Percentiles rank a stretch among this genome's conserved stretches.
phyloP scores from a whole-genome alignment of 2,329 filamentous ascomycete species.

The Tolypocladium inflatum region DNA sequence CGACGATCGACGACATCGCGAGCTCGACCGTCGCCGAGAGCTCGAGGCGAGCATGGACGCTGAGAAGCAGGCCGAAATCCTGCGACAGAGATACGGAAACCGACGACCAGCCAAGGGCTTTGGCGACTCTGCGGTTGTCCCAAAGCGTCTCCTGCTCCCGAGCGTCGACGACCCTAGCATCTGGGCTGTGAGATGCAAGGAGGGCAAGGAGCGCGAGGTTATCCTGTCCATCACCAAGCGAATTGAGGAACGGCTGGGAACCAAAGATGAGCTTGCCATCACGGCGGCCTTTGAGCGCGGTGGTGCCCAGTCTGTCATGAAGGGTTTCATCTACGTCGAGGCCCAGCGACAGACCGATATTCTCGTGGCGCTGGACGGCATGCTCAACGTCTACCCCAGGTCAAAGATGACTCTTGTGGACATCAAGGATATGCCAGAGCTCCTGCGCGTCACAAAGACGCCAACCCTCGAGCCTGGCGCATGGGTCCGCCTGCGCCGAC shows the following conservation, averaged over 20 bases:
- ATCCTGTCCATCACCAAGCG: slow-evolving; percentile 82
- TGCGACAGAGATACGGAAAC: slow-evolving; percentile 82
- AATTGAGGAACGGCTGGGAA: slow-evolving; percentile 68
- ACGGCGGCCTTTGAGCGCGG: slow-evolving; percentile 89
- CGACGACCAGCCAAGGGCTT: slow-evolving; percentile 55
- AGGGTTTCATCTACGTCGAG: slow-evolving; percentile 92
- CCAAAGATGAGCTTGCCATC: slow-evolving; percentile 73
- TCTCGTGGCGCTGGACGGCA: slow-evolving; percentile 67
- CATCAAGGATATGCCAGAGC: slow-evolving; percentile 94
- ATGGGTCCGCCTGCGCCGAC: slow-evolving; percentile 80
- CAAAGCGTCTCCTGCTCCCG: slow-evolving; percentile 78
- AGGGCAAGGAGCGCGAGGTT: slow-evolving; percentile 90
- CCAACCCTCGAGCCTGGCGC: slow-evolving; percentile 77
- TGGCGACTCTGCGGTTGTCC: slow-evolving; percentile 66
- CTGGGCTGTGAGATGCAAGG: slow-evolving; percentile 87
- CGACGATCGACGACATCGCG: slow-evolving; percentile 86
- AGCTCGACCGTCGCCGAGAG: slow-evolving; percentile 87
- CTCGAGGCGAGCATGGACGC: slow-evolving; percentile 81
- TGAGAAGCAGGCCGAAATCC: slow-evolving; percentile 80
- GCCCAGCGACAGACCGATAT: slow-evolving; percentile 82
- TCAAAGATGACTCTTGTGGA: slow-evolving; percentile 82
- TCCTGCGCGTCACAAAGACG: slow-evolving; percentile 83
- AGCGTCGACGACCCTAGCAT: slow-evolving; percentile 94
- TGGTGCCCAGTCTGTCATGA: slow-evolving; percentile 68
- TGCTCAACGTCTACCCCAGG: slow-evolving; percentile 84